These are phyloP conservation scores for Hysterangium stoloniferum DNA, from an alignment of 768 basidiomycete species.

Conservation along the genomic window DNA sequence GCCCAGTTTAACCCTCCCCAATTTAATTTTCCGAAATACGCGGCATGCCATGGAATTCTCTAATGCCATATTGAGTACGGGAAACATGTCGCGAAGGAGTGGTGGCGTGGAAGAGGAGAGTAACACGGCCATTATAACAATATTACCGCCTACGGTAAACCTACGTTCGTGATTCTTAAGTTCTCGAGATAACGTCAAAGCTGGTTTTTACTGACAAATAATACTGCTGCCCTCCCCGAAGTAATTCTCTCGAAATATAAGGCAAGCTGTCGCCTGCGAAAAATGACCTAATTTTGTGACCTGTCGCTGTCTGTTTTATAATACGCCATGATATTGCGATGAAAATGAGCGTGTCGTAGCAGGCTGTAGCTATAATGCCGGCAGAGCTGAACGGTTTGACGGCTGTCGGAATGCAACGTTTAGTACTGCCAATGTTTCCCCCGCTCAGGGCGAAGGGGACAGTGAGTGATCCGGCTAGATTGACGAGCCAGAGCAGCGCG, in stretches of 20 bases:
- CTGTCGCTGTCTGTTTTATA: constrained; percentile 15
- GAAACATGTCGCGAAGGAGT: constrained; percentile 19
- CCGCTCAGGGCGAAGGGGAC: constrained; percentile 21
- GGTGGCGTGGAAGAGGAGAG: constrained; percentile 17
- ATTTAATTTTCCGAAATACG: constrained; percentile 26
- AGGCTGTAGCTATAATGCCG: constrained; percentile 22
- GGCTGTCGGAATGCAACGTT: constrained; percentile 23
- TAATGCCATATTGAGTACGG: constrained; percentile 23
- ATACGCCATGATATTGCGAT: constrained; percentile 28
- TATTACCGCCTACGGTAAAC: constrained; percentile 27
- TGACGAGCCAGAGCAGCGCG: constrained; percentile 26
- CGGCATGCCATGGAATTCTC: constrained; percentile 27
- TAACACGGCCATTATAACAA: constrained; percentile 20
- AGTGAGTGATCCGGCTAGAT: constrained; percentile 20
- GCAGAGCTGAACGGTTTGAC: constrained; percentile 20
- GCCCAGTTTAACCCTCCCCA: too few relatives aligned
- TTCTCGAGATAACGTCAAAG: neutral
- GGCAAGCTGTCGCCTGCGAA: constrained; percentile 23
- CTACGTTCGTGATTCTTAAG: too few relatives aligned
- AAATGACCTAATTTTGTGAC: constrained; percentile 17
- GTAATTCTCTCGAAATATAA: constrained; percentile 24
- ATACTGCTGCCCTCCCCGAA: constrained; percentile 33
- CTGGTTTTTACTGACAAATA: constrained; percentile 30
- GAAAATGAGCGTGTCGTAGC: constrained; percentile 29
- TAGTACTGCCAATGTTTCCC: constrained; percentile 26